Evolutionary conservation across 768 basidiomycete species (phyloP), one percentile per base, ranked within the genome.

Genomic region (Pleurotus platypus): DNA sequence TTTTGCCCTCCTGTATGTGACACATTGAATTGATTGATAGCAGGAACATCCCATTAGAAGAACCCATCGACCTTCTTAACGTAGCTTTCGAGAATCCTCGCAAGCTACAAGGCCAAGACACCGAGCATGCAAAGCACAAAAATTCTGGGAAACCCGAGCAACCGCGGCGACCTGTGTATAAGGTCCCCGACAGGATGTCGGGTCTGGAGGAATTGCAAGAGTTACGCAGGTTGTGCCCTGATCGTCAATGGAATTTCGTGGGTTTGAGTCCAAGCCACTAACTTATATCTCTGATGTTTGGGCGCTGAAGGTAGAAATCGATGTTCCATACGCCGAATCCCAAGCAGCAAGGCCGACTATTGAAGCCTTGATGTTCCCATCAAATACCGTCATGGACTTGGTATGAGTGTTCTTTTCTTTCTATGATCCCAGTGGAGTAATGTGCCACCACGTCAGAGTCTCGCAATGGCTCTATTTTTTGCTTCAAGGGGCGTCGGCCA

Each of bases 11-110:
- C 5, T 16, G 20, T 11, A 35, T 3, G 11, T 3, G 11, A 11
- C 11, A 35, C 9, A 51, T 54, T 5, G 59, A 54, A 46, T 46
- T 20, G 55, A 30, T 24, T 56, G 20, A 38, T 42, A 51, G 20
- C 59, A 95, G 94, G 58, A 82, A 92, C 67, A 67, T 94, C 35
- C 85, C 90, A 8, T 49, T 72, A 15, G 76, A 83, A 46, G 94
- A 97, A 66, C 90, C 93, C 0, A 92, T 98, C 50, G 95, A 98
- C 66, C 74, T 98, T 1, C 75, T 98, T 6, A 97, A 97, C 63
- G 92, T 98, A 4, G 92, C 92, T 1, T 98, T 98, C 62, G 94
- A 98, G 67, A 97, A 97, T 65, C 94, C 94, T n/a, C 82, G 92
- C 5, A 89, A 90, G 64, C 71, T 89, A 12, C 75, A 75, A 79